Base-by-base conservation (phyloP, 2,329 filamentous ascomycete species). In the Aspergillus oerlinghausenensis region DNA sequence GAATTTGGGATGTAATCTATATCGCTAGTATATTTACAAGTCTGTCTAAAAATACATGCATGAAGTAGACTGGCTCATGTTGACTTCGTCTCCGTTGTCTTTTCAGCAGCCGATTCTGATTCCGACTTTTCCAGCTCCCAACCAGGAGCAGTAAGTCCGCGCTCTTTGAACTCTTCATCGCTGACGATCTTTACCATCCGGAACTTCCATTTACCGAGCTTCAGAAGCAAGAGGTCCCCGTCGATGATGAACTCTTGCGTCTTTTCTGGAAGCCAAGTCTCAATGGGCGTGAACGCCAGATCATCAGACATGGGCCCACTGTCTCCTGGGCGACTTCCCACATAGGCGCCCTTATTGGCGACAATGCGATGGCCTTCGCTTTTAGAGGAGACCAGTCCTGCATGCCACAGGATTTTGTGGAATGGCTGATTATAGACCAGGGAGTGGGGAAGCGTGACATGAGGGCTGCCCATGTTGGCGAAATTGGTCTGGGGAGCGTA, bases 201-300 rank as follows among this genome's bases (percentile, higher is more conserved):
- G 38, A 86, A 75, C 63, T 82, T 85, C 77, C 81, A 84, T 65
- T 87, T 87, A 7, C 84, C 84, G 1, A 80, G 63, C 58, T 82
- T 75, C 9, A 87, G 61, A 8, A 86, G 77, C n/a, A 87, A 62
- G 2, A 82, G 66, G 1, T 79, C 73, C 28, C 73, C 79, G 26
- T 81, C 77, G 5, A 84, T 68, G 38, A 85, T 69, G 54, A 77
- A 82, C 19, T 79, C 74, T 17, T 79, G 67, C 0, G 79, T 79
- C 49, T 77, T 75, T 1, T 73, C 69, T 0, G 68, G 63, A 1
- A 68, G 64, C 70, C 77, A 78, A 2, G 75, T 65, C 42, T 76
- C 76, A 29, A 84, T 77, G 1, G 77, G 77, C 0, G 76, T 75
- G 69, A 83, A 86, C 2, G 73, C 72, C 32, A 86, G 67, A 6